A percentile compares a stretch with the other conserved stretches of the same genome.
These are phyloP conservation scores for Rhamnella rubrinervis DNA, from an alignment of 331 rosid genomes.

Conservation along the genomic window DNA sequence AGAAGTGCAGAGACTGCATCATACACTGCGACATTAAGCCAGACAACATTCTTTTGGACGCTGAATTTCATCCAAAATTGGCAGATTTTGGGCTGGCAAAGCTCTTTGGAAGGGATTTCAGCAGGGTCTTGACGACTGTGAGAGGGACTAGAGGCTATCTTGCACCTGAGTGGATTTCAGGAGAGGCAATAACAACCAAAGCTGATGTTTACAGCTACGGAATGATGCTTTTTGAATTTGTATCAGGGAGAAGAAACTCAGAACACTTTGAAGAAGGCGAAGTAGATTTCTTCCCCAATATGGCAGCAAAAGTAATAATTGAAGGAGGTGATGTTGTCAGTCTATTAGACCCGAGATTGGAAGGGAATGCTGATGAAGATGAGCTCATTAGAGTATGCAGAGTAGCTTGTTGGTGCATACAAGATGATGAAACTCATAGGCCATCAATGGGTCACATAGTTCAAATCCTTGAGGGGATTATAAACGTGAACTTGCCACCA, in stretches of 20 bases:
- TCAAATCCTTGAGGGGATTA: slow-evolving; percentile 68
- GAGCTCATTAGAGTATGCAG: slow-evolving; percentile 41
- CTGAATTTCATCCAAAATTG: slow-evolving; percentile 48
- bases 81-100: slow-evolving; percentile 74
- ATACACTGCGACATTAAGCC: slow-evolving; percentile 77
- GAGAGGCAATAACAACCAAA: slow-evolving; percentile 48
- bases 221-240: slow-evolving; percentile 59
- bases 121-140: slow-evolving; percentile 71
- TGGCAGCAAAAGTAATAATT: slow-evolving; percentile 36
- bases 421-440: slow-evolving; percentile 61
- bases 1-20: slow-evolving; percentile 67
- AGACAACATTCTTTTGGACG: slow-evolving; percentile 61
- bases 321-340: slow-evolving; percentile 36
- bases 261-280: slow-evolving; percentile 41
- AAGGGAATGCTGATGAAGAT: slow-evolving; percentile 42
- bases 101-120: slow-evolving; percentile 59
- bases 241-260: slow-evolving; percentile 35
- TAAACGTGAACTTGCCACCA: slow-evolving; percentile 60
- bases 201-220: slow-evolving; percentile 73
- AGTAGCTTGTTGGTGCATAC: slow-evolving; percentile 85
- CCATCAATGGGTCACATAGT: slow-evolving; percentile 76
- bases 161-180: slow-evolving; percentile 69
- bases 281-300: slow-evolving; percentile 44
- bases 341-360: slow-evolving; percentile 45
- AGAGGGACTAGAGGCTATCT: slow-evolving; percentile 80